Base-by-base conservation (phyloP, 306 rosid genomes). In the Lupinus albus region DNA sequence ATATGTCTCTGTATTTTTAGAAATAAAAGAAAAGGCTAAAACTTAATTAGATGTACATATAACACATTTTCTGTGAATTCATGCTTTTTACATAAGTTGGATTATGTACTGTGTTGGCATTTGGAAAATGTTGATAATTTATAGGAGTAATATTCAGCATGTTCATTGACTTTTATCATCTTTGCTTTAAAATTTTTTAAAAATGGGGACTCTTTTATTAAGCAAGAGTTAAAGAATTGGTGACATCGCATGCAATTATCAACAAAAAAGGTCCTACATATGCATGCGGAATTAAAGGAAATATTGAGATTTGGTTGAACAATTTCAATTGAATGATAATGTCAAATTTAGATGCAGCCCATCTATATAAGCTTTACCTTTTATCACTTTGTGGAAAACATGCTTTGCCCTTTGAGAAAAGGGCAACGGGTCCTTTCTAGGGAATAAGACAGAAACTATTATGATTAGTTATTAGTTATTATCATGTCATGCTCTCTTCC, bases 361-460 rank as follows among this genome's bases (percentile, higher is more conserved):
- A 1, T 12, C 60, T 44, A 18, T 36, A 13, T 18, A 33, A 52
- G 50, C 32, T 28, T 25, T 59, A 52, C 64, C 35, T 28, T 51
- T 38, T 16, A 20, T 11, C 8, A 8, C 17, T 28, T 20, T 8
- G 30, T 46, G 58, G 51, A 55, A 74, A 64, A 45, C 72, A 55
- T 30, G 46, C 77, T 76, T 73, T 79, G 80, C 69, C 76, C 46
- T 63, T 14, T 11, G 70, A 68, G 77, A 32, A 64, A 66, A 78
- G 68, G 67, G 64, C 49, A 60, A 44, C 33, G 74, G 76, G 79
- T 33, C 85, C 80, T 69, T 50, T 69, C 46, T 64, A 72, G 73
- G 75, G 65, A 61, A 85, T 69, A 28, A 56, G 77, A 78, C 84
- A 80, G 52, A 85, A 75, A 74, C 46, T 71, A 80, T 85, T 69